Evolutionary conservation across 2,329 filamentous ascomycete genomes (phyloP).

Genomic region (Chaetothyriales sp.): DNA sequence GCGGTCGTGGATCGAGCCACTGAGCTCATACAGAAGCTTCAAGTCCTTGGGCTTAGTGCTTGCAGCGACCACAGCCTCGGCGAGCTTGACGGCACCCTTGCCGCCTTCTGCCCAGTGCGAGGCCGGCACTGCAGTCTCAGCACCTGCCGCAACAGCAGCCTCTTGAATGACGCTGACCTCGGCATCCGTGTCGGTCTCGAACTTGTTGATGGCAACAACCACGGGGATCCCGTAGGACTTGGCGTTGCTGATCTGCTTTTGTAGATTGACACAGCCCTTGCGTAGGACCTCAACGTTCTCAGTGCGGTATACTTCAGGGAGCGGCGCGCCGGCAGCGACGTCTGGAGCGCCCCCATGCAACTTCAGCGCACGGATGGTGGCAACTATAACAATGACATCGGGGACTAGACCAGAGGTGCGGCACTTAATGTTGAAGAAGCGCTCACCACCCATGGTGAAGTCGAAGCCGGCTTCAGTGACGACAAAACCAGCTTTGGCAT

Average conservation of each 20-base stretch:
- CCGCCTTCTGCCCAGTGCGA: conserved; percentile 97
- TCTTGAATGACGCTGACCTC: conserved; percentile 81
- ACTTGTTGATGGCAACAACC: conserved; percentile 93
- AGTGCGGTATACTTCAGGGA: conserved; percentile 77
- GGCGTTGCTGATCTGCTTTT: conserved; percentile 88
- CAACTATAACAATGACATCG: conserved; percentile 87
- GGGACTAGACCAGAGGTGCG: conserved; percentile 82
- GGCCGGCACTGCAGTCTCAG: conserved; percentile 80
- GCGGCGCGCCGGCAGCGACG: conserved; percentile 69
- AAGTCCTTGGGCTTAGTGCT: conserved; percentile 74
- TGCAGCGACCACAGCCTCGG: conserved; percentile 69
- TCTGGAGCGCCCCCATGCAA: conserved; percentile 94
- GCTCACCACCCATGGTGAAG: conserved; percentile 98
- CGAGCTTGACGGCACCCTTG: conserved; percentile 74
- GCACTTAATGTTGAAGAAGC: conserved; percentile 99
- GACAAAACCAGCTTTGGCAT: conserved; percentile 74
- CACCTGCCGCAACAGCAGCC: conserved; percentile 79
- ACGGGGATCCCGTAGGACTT: conserved; percentile 81
- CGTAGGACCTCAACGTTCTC: conserved; percentile 89
- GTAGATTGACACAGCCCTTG: conserved; percentile 80
- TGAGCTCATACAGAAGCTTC: conserved; percentile 68
- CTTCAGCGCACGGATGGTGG: conserved; percentile 89
- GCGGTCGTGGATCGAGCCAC: conserved; percentile 68
- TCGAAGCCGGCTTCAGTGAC: conserved; percentile 97
- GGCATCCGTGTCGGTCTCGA: conserved; percentile 82